A percentile compares a stretch with the other conserved stretches of the same genome.
These are phyloP conservation scores for Rhizomucor miehei DNA, from an alignment of 371 early-diverging fungal genomes.

Conservation along the genomic window DNA sequence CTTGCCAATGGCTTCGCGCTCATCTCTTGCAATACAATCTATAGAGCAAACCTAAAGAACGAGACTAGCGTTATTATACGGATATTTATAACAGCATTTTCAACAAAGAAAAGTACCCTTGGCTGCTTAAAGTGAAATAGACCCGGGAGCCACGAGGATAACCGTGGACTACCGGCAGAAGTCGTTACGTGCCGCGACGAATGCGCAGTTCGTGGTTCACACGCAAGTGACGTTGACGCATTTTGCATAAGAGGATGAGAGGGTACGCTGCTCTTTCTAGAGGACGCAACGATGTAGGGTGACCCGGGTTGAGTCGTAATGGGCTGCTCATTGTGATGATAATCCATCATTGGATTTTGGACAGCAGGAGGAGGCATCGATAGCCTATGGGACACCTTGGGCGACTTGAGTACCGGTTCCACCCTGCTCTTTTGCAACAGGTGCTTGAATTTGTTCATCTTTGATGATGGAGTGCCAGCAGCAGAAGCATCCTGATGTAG, in stretches of 20 bases:
- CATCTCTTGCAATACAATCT: constrained; percentile 42
- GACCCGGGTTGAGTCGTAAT: not conserved
- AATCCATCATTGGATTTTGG: not conserved
- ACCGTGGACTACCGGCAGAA: constrained; percentile 7
- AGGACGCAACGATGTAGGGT: not conserved
- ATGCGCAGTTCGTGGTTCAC: not conserved
- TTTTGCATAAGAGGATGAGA: not conserved
- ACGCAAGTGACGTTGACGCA: not conserved
- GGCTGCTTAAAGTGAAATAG: constrained; percentile 25
- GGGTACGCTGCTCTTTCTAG: not conserved
- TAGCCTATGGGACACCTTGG: constrained; percentile 10
- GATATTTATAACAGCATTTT: constrained; percentile 25
- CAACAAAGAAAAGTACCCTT: constrained; percentile 9
- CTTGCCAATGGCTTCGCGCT: constrained; percentile 44
- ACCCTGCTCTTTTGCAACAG: constrained; percentile 17
- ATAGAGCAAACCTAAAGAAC: constrained; percentile 32
- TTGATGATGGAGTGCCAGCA: not conserved
- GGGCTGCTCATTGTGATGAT: not conserved
- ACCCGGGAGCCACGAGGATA: constrained; percentile 23
- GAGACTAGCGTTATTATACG: not conserved
- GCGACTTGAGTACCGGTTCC: constrained; percentile 9
- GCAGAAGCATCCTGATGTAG: too few species aligned
- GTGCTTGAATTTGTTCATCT: constrained; percentile 14
- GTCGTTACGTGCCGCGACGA: constrained; percentile 2
- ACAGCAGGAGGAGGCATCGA: constrained; percentile 14